These are phyloP conservation scores for Naumovozyma baii DNA, from an alignment of 805 yeast genomes.

Conservation along the genomic window DNA sequence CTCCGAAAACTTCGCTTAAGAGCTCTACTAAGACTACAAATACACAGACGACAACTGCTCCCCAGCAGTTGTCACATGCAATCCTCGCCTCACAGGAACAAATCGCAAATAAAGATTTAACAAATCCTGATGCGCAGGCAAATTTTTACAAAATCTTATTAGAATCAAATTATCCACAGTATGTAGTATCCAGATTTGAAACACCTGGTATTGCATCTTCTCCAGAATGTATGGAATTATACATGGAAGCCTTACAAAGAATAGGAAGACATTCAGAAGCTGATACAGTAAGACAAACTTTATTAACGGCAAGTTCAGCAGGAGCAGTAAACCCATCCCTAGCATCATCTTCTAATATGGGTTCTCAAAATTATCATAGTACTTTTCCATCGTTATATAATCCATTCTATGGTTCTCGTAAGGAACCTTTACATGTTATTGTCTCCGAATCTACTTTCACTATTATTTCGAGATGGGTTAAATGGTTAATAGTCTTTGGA, in stretches of 20 bases:
- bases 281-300: slow-evolving; percentile 46
- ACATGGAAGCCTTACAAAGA: slow-evolving; percentile 70
- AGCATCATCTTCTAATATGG: slow-evolving; percentile 20
- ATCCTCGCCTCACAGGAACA: slow-evolving; percentile 61
- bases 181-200: slow-evolving; percentile 89
- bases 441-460: slow-evolving; percentile 78
- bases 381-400: slow-evolving; percentile 27
- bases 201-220: slow-evolving; percentile 86
- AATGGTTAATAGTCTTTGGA: slow-evolving; percentile 79
- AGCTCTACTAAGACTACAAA: neutral
- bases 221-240: slow-evolving; percentile 67
- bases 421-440: slow-evolving; percentile 89
- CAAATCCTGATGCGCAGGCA: slow-evolving; percentile 67
- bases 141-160: slow-evolving; percentile 69
- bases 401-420: slow-evolving; percentile 45
- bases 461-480: slow-evolving; percentile 74
- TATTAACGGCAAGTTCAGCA: slow-evolving; percentile 33
- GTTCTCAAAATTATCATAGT: slow-evolving; percentile 18
- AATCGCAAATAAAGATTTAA: slow-evolving; percentile 68
- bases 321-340: slow-evolving; percentile 27
- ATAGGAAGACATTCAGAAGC: slow-evolving; percentile 75
- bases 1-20: neutral
- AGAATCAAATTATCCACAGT: slow-evolving; percentile 83
- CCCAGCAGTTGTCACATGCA: slow-evolving; percentile 24
- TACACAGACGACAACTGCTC: neutral